These are phyloP conservation scores for Candida pseudoglaebosa DNA, from an alignment of 805 yeast genomes.

Conservation along the genomic window DNA sequence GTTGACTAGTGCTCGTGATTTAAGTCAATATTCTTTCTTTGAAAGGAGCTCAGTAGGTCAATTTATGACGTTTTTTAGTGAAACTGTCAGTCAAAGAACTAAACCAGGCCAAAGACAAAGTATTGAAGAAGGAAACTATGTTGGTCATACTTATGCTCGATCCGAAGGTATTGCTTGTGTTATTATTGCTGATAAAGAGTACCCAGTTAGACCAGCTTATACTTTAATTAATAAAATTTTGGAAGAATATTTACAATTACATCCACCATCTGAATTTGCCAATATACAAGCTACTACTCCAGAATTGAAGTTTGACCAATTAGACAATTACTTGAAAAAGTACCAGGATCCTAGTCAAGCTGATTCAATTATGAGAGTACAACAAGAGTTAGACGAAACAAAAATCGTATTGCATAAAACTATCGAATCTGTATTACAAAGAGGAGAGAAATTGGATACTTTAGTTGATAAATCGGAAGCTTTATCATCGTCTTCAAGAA, in stretches of 20 bases:
- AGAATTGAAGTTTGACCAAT: constrained; percentile 50
- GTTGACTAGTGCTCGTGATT: constrained; percentile 74
- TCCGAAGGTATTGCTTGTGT: constrained; percentile 91
- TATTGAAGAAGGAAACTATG: constrained; percentile 85
- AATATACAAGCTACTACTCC: constrained; percentile 43
- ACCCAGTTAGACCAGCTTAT: constrained; percentile 95
- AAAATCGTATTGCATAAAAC: constrained; percentile 95
- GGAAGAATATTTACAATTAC: constrained; percentile 84
- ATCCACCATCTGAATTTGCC: constrained; percentile 71
- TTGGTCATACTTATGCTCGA: constrained; percentile 89
- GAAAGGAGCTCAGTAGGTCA: constrained; percentile 80
- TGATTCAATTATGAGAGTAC: constrained; percentile 94
- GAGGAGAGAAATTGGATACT: constrained; percentile 94
- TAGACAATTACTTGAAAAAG: constrained; percentile 68
- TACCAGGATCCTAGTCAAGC: constrained; percentile 98
- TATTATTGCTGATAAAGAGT: constrained; percentile 87
- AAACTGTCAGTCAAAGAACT: constrained; percentile 87
- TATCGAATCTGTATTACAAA: constrained; percentile 86
- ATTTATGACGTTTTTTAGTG: constrained; percentile 91
- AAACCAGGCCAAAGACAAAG: constrained; percentile 87
- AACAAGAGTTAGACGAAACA: constrained; percentile 96
- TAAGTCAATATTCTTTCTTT: constrained; percentile 83
- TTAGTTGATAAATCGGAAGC: constrained; percentile 95
- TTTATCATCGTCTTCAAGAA: constrained; percentile 78
- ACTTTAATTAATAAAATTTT: constrained; percentile 84